Base-by-base conservation (phyloP, 1,284 basidiomycete genomes). In the Uromyces viciae-fabae region DNA sequence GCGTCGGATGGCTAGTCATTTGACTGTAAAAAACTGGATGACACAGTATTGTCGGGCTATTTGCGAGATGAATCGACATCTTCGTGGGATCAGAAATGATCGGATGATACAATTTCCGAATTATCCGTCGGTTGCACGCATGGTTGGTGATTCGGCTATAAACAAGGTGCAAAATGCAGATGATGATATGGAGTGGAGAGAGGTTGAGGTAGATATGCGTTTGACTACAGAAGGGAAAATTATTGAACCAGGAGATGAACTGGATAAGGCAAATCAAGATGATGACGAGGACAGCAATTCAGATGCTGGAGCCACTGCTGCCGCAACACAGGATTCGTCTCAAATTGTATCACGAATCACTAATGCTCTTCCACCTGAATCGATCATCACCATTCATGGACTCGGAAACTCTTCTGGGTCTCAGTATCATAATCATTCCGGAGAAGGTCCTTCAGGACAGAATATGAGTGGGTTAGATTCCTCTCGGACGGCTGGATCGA, bases 1-100 rank as follows among this genome's bases (percentile, higher is more conserved):
- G 81, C 83, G 82, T 31, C 83, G 82, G 74, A 84, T 83, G 17
- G 78, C 84, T 17, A 81, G 82, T 73, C 86, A 86, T 80, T 84
- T 94, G 15, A 91, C 89, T 40, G 91, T 91, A 84, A 92, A 94
- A 84, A 94, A 95, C 84, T 97, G 94, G 94, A 94, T 96, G 91
- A 88, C 87, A 83, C 89, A 92, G 84, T 91, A 91, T 78, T 92
- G 94, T 1, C 58, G 80, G 22, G 73, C 69, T 22, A 71, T 62
- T 31, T 62, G 71, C 49, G 72, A 75, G 75, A 71, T 75, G 80
- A 76, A 77, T 42, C 75, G 80, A n/a, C 74, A 76, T 43, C 66
- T 75, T 40, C 56, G 80, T 25, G 28, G 54, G 11, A 56, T 75
- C 25, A 43, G 80, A 36, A 81, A 72, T 28, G 66, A 76, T 25